Conservation (phyloP, 2,329 filamentous ascomycete species). For the Nemania serpens region DNA sequence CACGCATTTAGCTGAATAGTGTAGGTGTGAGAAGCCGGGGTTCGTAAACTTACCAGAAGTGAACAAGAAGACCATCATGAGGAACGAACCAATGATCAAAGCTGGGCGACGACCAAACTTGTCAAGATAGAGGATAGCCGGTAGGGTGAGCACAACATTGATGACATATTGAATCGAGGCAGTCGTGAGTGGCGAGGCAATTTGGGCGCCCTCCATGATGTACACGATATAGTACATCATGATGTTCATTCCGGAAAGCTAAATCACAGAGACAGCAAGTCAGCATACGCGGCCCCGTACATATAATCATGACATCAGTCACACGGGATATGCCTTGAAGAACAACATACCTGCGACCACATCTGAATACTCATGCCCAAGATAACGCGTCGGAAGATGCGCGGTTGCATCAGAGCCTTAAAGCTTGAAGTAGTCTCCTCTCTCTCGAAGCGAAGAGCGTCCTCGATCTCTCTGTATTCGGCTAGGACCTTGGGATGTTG, state of each 20-base stretch:
- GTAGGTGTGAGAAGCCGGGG: too few relatives aligned
- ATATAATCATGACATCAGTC: not conserved
- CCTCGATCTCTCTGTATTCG: constrained; percentile 65
- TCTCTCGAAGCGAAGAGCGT: constrained; percentile 58
- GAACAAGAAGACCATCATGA: constrained; percentile 66
- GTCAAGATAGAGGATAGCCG: constrained; percentile 65
- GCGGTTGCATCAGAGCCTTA: constrained; percentile 52
- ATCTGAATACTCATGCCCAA: constrained; percentile 63
- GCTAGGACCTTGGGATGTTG: constrained; percentile 65
- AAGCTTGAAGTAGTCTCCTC: constrained; percentile 56
- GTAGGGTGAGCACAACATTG: constrained; percentile 63
- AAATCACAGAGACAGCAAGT: not conserved
- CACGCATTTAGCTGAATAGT: not conserved
- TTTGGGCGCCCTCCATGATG: constrained; percentile 62
- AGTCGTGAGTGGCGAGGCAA: constrained; percentile 61
- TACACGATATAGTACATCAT: constrained; percentile 66
- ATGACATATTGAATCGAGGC: constrained; percentile 68
- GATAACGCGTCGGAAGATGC: constrained; percentile 60
- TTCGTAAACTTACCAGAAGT: constrained; percentile 52
- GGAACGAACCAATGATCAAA: constrained; percentile 59
- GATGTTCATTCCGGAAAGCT: constrained; percentile 58
- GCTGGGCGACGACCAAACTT: constrained; percentile 61
- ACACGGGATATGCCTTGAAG: not conserved
- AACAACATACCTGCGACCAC: constrained; percentile 55
- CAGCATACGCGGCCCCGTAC: not conserved